Percentiles rank a stretch among this genome's conserved stretches.
phyloP scores from a whole-genome alignment of 257 asterid species.

The Asclepias syriaca region DNA sequence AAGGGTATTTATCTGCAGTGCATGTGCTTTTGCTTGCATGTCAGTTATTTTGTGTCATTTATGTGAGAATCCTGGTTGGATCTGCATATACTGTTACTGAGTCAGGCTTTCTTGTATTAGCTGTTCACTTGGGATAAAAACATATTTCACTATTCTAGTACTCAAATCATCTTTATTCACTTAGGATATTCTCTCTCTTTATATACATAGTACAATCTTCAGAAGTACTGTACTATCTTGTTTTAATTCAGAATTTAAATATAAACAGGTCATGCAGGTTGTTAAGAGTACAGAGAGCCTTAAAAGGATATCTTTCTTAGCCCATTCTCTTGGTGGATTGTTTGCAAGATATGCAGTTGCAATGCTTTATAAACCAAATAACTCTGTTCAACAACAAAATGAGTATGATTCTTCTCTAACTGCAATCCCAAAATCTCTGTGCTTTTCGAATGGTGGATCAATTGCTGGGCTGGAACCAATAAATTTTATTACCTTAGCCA shows the following conservation, averaged over 20 bases:
- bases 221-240: not conserved
- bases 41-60: not conserved
- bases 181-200: not conserved
- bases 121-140: not conserved
- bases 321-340: slow-evolving; percentile 98
- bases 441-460: slow-evolving; percentile 37
- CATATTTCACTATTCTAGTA: not conserved
- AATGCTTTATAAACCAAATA: slow-evolving; percentile 52
- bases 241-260: not conserved
- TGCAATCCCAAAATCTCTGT: slow-evolving; percentile 22
- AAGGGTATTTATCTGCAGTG: not conserved
- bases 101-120: not conserved
- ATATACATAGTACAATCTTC: not conserved
- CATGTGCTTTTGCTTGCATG: not conserved
- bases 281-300: slow-evolving; percentile 58
- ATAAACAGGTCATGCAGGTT: slow-evolving; percentile 57
- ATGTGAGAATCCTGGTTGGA: not conserved
- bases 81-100: not conserved
- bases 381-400: slow-evolving; percentile 21
- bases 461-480: slow-evolving; percentile 90
- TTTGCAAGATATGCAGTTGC: slow-evolving; percentile 87
- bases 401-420: slow-evolving; percentile 26
- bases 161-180: not conserved
- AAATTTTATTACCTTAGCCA: slow-evolving; percentile 88
- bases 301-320: slow-evolving; percentile 73